Base-by-base conservation (phyloP, 2,329 filamentous ascomycete genomes). In the Decorospora gaudefroyi region DNA sequence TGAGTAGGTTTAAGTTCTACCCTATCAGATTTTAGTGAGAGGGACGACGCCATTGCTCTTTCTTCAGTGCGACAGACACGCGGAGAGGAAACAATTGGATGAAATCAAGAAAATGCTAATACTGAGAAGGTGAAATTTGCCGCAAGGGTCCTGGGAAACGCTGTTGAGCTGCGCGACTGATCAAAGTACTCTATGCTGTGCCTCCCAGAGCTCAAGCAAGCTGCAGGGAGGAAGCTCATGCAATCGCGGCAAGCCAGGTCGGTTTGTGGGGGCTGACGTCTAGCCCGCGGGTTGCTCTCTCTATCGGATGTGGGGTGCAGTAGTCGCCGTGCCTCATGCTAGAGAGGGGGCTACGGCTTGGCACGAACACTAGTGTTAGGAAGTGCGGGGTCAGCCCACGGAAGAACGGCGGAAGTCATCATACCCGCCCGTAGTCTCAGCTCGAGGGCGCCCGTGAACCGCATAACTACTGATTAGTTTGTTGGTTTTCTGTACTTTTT, bases 301-400 rank as follows among this genome's bases (percentile, higher is more conserved):
- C 38, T 53, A 43, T 49, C 53, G 56, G 53, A 64, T 68, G 64
- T 68, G 65, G 64, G 65, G 65, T 67, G 57, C 64, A 65, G 53
- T 52, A 55, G 57, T 36, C 28, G 36, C 11, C 35, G 40, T 46
- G 46, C 37, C 33, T 49, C 35, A 34, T 19, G 23, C 36, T 33
- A n/a, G 36, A 50, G 56, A 54, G 55, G 53, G 54, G 51, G 43
- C 41, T 23, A 37, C 18, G 21, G 12, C 50, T 63, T 61, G 57
- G 61, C 57, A 47, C 49, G 46, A 47, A 56, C 37, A 23, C 55
- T 56, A 58, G 37, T 50, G 49, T 25, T 21, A 29, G 43, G 23
- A 46, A 49, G 52, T 59, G 58, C 58, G 58, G 58, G 58, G 58
- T 56, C 53, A 49, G 38, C 37, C 23, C 38, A 42, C 42, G 34